Evolutionary conservation across 2,329 filamentous ascomycete species (phyloP), one percentile per base, ranked within the genome.

Genomic region (Colletotrichum sojae): DNA sequence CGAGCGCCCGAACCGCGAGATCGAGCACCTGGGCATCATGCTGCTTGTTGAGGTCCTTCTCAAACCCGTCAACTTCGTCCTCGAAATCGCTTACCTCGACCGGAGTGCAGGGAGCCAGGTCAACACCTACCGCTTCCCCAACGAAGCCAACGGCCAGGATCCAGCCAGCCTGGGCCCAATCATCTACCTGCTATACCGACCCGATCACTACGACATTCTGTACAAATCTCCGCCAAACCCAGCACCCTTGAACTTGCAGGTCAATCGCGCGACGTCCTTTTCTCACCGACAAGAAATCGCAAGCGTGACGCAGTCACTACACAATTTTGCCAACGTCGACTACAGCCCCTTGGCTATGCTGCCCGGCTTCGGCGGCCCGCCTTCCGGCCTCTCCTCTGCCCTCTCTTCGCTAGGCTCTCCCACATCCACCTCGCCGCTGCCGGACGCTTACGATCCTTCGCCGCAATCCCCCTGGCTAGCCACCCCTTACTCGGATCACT

Each of bases 41-140:
- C 89, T 94, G 2, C 84, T 98, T 57, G 89, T 92, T 71, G 91
- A 95, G 71, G 88, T 94, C 27, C 86, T 98, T 4, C 88, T 98
- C 71, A 91, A 93, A 76, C 93, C 92, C 8, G 91, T 91, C 57
- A 90, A 90, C 16, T 89, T 98, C 71, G 90, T 91, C 5, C 88
- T 98, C 20, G 94, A 98, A 77, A 93, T 98, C 71, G 90, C 94
- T 62, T 98, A 98, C 77, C 89, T 99, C 9, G 96, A 98, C 78
- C 90, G 94, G 74, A 97, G 93, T 75, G 85, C 90, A 53, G 95
- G 94, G 18, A 86, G 88, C 54, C 87, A 92, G 74, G 93, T 94
- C 75, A 97, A 93, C 76, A 88, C 86, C 39, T 90, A 92, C 77
- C 86, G 87, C 22, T 89, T 92, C 74, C 90, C 86, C 3, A 84